A percentile compares a stretch with the other conserved stretches of the same genome.
Conservation (phyloP, 352 stramenopile species). For the Albugo candida region DNA sequence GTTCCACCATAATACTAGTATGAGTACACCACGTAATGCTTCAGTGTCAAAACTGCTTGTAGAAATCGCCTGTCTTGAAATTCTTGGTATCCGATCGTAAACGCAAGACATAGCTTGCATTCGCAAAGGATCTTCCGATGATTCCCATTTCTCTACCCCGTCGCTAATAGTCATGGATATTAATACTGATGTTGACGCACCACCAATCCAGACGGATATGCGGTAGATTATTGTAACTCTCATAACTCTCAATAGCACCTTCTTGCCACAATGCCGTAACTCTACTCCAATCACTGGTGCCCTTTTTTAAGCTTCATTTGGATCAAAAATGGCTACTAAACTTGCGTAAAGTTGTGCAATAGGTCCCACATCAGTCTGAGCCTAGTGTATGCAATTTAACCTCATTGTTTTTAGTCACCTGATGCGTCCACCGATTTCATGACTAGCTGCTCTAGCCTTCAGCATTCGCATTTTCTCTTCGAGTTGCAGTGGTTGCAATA, state of each 20-base stretch:
- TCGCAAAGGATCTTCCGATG: constrained; percentile 88
- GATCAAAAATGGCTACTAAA: constrained; percentile 78
- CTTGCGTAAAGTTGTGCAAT: constrained; percentile 80
- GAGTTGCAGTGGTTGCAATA: constrained; percentile 48
- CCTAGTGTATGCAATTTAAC: constrained; percentile 83
- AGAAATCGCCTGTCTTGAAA: constrained; percentile 39
- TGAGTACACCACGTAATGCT: constrained; percentile 89
- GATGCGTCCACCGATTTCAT: constrained; percentile 54
- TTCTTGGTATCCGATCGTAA: constrained; percentile 79
- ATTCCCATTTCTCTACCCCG: constrained; percentile 87
- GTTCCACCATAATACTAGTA: constrained; percentile 53
- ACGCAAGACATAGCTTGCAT: constrained; percentile 77
- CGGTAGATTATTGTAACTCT: constrained; percentile 34
- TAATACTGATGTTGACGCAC: constrained; percentile 91
- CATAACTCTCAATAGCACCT: constrained; percentile 31
- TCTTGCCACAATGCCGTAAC: constrained; percentile 62
- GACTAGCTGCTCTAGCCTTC: constrained; percentile 39
- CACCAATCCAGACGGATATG: constrained; percentile 83
- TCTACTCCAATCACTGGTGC: constrained; percentile 75
- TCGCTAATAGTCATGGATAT: constrained; percentile 84
- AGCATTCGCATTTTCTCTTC: constrained; percentile 50
- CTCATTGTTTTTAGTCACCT: constrained; percentile 84
- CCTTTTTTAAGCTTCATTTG: constrained; percentile 51
- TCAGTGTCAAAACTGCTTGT: constrained; percentile 81
- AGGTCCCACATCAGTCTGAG: constrained; percentile 63